Evolutionary conservation across 148 eudicot species (phyloP).

Genomic region (Silene conica): DNA sequence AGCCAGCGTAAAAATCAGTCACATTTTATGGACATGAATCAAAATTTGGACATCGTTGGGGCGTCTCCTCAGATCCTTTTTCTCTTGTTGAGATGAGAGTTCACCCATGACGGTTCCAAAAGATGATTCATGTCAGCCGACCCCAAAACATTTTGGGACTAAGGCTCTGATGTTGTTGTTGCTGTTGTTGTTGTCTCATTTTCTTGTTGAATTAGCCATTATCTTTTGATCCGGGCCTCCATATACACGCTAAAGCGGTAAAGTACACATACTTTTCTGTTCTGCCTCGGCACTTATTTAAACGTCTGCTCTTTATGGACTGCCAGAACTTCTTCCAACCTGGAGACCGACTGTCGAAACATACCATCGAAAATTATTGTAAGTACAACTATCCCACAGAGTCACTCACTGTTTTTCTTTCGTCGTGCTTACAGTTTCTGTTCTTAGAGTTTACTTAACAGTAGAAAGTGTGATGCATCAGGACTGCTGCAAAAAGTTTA

Average conservation of each 20-base stretch:
- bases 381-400: slow-evolving; percentile 28
- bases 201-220: neutral
- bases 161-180: too few relatives aligned
- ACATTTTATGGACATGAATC: too few relatives aligned
- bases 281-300: neutral
- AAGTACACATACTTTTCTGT: neutral
- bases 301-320: neutral
- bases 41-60: too few relatives aligned
- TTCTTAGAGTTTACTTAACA: neutral
- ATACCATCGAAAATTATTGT: slow-evolving; percentile 36
- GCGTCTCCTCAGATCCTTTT: too few relatives aligned
- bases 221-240: neutral
- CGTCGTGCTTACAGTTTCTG: neutral
- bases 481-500: slow-evolving; percentile 52
- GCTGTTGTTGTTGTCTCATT: too few relatives aligned
- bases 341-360: slow-evolving; percentile 32
- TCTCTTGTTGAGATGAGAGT: too few relatives aligned
- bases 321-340: slow-evolving; percentile 31
- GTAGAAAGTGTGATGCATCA: slow-evolving; percentile 27
- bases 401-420: neutral
- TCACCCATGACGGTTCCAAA: too few relatives aligned
- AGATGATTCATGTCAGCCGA: too few relatives aligned
- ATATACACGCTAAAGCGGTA: neutral
- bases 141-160: too few relatives aligned
- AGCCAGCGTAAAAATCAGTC: too few relatives aligned